Conservation (phyloP, 202 grass and related monocot genomes). For the Zizania palustris region DNA sequence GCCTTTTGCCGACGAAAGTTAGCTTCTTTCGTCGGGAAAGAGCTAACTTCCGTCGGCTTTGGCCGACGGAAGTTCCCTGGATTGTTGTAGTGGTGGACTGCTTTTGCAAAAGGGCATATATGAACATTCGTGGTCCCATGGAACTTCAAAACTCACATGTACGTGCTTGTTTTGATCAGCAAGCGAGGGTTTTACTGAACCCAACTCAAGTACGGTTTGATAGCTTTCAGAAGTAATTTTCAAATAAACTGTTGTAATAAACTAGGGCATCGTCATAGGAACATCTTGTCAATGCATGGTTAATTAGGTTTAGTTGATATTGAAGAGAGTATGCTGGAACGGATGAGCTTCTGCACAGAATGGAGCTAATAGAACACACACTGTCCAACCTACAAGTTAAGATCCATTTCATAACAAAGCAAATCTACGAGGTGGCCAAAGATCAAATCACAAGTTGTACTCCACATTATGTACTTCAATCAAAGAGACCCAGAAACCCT, state of each 20-base stretch:
- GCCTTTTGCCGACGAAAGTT: too few relatives aligned
- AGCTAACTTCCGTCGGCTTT: too few relatives aligned
- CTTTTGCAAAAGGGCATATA: neutral
- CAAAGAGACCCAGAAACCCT: neutral
- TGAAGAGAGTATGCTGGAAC: too few relatives aligned
- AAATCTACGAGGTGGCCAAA: too few relatives aligned
- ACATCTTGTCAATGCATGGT: neutral
- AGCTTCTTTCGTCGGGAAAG: too few relatives aligned
- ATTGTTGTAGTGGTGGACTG: too few relatives aligned
- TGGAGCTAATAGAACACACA: neutral
- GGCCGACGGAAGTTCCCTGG: too few relatives aligned
- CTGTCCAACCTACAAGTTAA: too few relatives aligned
- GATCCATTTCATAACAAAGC: too few relatives aligned
- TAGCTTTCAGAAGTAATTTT: neutral
- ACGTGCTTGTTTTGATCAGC: too few relatives aligned
- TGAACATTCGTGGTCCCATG: conserved; percentile 4
- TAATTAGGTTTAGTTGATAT: neutral
- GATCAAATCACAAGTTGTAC: too few relatives aligned
- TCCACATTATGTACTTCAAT: neutral
- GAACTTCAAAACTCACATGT: neutral
- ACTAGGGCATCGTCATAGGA: neutral
- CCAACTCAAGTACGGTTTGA: neutral
- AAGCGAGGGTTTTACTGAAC: neutral
- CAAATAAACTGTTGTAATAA: neutral
- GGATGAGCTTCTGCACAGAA: neutral